Conservation (phyloP, 2,329 filamentous ascomycete genomes). For the Talaromyces sp. region DNA sequence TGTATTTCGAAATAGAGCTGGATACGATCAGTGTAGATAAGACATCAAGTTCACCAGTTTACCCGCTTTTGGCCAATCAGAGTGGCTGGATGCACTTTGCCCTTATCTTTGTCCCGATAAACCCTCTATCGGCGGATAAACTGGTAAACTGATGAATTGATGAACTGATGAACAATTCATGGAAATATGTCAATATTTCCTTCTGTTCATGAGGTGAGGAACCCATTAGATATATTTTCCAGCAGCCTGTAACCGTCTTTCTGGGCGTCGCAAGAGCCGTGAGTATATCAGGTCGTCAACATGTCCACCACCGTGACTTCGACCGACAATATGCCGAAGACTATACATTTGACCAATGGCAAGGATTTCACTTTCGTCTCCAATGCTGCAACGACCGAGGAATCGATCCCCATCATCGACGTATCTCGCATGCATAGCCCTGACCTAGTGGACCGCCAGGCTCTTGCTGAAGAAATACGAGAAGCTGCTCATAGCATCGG, state of each 20-base stretch:
- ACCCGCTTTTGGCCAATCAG: slow-evolving; percentile 6
- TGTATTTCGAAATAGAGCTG: not conserved
- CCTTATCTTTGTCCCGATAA: slow-evolving; percentile 6
- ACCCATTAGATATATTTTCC: not conserved
- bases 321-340: slow-evolving; percentile 7
- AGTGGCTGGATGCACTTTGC: not conserved
- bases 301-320: slow-evolving; percentile 9
- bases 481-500: slow-evolving; percentile 11
- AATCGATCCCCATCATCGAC: slow-evolving; percentile 10
- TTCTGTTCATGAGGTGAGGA: not conserved
- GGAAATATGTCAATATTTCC: not conserved
- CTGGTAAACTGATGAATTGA: not conserved
- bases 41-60: slow-evolving; percentile 5
- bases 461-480: slow-evolving; percentile 11
- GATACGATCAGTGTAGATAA: slow-evolving; percentile 5
- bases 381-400: slow-evolving; percentile 1
- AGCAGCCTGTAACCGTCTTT: not conserved
- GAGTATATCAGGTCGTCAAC: too few relatives aligned
- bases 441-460: slow-evolving; percentile 1
- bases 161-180: too few relatives aligned
- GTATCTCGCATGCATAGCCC: slow-evolving; percentile 11
- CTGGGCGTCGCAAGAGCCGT: too few relatives aligned
- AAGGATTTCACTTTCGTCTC: slow-evolving; percentile 9
- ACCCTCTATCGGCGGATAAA: not conserved
- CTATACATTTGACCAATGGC: slow-evolving; percentile 7